These are phyloP conservation scores for Phanerochaete carnosa DNA, from an alignment of 768 basidiomycete genomes.

Conservation along the genomic window DNA sequence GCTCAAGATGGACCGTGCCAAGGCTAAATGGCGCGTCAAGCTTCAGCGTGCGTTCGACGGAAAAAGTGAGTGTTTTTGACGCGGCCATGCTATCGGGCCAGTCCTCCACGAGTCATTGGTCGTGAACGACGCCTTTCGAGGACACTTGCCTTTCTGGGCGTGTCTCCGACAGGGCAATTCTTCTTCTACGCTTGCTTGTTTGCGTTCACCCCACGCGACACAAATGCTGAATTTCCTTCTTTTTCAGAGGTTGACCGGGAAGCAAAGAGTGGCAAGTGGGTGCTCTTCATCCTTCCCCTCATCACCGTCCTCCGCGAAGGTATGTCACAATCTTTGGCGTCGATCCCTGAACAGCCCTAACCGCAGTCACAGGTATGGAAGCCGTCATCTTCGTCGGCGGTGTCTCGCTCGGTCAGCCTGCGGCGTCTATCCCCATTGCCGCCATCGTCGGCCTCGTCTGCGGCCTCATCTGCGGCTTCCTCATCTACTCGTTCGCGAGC, in stretches of 20 bases:
- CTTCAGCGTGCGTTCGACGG: slow-evolving; percentile 74
- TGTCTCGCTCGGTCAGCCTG: slow-evolving; percentile 81
- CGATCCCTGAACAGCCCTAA: background rate
- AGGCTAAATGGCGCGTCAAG: slow-evolving; percentile 93
- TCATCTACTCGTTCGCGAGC: slow-evolving; percentile 80
- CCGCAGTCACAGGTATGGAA: slow-evolving; percentile 57
- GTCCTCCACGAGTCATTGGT: background rate
- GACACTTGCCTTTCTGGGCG: background rate
- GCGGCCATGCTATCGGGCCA: background rate
- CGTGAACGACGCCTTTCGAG: background rate
- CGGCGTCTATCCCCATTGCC: slow-evolving; percentile 85
- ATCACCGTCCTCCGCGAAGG: slow-evolving; percentile 95
- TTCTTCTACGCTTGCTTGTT: background rate
- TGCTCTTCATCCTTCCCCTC: slow-evolving; percentile 84
- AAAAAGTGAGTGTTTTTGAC: slow-evolving; percentile 36
- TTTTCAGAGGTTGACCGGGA: slow-evolving; percentile 42
- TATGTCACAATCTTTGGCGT: slow-evolving; percentile 16
- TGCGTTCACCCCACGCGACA: background rate
- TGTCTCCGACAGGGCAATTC: background rate
- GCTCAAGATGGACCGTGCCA: slow-evolving; percentile 92
- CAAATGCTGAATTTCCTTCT: background rate
- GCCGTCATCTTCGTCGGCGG: slow-evolving; percentile 93
- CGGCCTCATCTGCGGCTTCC: slow-evolving; percentile 68
- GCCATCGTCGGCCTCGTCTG: slow-evolving; percentile 81
- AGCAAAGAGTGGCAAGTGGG: slow-evolving; percentile 70